Conservation (phyloP, 306 rosid species). For the Vicia faba region DNA sequence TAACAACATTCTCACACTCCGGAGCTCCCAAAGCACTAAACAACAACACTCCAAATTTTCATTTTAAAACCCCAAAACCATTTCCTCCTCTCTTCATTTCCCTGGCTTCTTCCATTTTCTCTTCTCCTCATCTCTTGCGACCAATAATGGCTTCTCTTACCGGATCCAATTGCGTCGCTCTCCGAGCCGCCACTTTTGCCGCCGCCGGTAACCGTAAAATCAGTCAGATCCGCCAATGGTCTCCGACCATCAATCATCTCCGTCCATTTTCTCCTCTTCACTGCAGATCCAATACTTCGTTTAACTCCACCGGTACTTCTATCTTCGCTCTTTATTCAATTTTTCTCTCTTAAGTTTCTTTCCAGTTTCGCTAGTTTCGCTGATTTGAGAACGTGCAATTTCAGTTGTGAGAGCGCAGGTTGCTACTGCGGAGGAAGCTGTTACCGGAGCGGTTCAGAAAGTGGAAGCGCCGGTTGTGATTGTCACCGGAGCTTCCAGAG, state of each 20-base stretch:
- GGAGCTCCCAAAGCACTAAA: conserved; percentile 58
- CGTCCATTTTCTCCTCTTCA: conserved; percentile 41
- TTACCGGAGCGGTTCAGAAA: conserved; percentile 46
- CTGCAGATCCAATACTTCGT: conserved; percentile 51
- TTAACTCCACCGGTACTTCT: conserved; percentile 51
- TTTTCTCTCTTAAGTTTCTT: neutral
- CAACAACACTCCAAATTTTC: conserved; percentile 10
- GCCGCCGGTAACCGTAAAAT: conserved; percentile 37
- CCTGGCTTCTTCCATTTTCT: conserved; percentile 38
- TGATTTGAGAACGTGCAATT: neutral
- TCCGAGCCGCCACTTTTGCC: conserved; percentile 42
- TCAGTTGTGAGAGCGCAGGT: conserved; percentile 82
- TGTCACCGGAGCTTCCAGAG: conserved; percentile 96
- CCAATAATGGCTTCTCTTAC: conserved; percentile 69
- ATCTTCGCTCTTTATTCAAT: neutral
- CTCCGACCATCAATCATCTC: conserved; percentile 46
- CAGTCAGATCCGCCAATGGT: conserved; percentile 53
- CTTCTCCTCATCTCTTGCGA: conserved; percentile 37
- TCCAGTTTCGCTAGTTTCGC: conserved; percentile 22
- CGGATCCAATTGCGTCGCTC: conserved; percentile 60
- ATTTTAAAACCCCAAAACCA: conserved; percentile 4
- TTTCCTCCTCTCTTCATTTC: conserved; percentile 26
- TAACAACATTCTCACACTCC: conserved; percentile 34
- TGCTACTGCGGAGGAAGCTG: conserved; percentile 66
- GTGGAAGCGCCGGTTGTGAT: conserved; percentile 86